Evolutionary conservation across 345 rosid species (phyloP).

Genomic region (Eucalyptus brandiana): DNA sequence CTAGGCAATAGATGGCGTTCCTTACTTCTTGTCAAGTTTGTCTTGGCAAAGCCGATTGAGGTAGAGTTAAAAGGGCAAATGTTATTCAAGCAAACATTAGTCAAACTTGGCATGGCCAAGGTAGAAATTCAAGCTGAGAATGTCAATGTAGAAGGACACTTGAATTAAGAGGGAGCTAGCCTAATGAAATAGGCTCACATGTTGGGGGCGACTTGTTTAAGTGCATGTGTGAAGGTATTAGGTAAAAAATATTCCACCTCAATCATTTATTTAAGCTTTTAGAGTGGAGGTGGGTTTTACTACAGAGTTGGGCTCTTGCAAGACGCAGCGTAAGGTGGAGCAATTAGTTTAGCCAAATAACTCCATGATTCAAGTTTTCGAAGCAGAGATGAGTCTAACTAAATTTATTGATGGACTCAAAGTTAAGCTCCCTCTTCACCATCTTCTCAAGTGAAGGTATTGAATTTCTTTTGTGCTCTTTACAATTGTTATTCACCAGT

Average conservation of each 20-base stretch:
- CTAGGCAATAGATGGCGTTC: neutral
- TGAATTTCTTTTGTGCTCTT: neutral
- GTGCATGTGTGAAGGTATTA: neutral
- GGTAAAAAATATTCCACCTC: neutral
- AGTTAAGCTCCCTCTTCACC: neutral
- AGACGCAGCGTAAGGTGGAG: neutral
- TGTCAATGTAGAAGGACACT: neutral
- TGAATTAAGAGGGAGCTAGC: neutral
- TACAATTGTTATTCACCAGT: neutral
- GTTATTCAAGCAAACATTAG: neutral
- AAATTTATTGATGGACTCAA: neutral
- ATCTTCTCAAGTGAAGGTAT: neutral
- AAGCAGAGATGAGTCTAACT: neutral
- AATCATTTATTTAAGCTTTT: neutral
- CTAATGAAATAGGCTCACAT: neutral
- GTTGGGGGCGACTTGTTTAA: neutral
- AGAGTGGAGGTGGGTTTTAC: neutral
- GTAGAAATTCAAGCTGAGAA: neutral
- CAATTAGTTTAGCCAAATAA: neutral
- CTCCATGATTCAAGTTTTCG: neutral
- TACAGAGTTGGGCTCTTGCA: neutral
- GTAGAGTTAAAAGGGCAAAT: neutral
- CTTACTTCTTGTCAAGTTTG: neutral
- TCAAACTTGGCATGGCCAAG: neutral
- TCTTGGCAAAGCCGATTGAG: neutral